Percentiles rank a stretch among this genome's conserved stretches.
Evolutionary conservation across 2,329 filamentous ascomycete genomes (phyloP).

Genomic region (Colletotrichum liriopes): DNA sequence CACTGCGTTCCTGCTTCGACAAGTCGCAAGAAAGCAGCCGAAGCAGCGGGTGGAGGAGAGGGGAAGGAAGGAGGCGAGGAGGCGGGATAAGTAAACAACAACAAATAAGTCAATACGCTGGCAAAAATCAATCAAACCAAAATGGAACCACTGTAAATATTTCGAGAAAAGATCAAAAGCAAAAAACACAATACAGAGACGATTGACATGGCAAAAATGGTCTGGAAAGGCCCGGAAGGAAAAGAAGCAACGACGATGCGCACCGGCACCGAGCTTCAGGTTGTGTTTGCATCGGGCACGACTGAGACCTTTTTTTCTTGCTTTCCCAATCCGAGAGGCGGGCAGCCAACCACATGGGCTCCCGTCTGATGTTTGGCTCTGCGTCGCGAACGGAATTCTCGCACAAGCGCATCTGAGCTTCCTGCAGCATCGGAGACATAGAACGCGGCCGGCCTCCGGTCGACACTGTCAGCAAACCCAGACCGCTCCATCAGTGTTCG

Average conservation of each 20-base stretch:
- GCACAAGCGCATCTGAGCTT: slow-evolving; percentile 8
- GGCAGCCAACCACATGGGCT: slow-evolving; percentile 3
- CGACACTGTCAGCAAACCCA: no score
- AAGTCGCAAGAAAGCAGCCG: neutral
- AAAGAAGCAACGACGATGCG: slow-evolving; percentile 19
- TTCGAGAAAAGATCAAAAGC: neutral
- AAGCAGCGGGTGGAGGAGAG: neutral
- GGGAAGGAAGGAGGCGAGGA: neutral
- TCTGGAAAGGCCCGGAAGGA: neutral
- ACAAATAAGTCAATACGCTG: no score
- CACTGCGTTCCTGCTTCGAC: neutral
- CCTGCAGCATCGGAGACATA: neutral
- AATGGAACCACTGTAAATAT: no score
- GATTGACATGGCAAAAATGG: neutral
- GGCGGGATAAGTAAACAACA: no score
- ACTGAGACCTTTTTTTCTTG: neutral
- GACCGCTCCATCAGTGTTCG: no score
- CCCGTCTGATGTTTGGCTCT: neutral
- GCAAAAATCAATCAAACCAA: no score
- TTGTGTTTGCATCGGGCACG: slow-evolving; percentile 1
- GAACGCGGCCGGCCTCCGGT: neutral
- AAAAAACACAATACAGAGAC: neutral
- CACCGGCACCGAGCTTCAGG: neutral
- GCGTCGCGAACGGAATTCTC: neutral
- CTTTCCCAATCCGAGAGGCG: slow-evolving; percentile 3